Evolutionary conservation across 805 yeast genomes (phyloP), one percentile per base, ranked within the genome.

Genomic region (Kuraishia ogatae): DNA sequence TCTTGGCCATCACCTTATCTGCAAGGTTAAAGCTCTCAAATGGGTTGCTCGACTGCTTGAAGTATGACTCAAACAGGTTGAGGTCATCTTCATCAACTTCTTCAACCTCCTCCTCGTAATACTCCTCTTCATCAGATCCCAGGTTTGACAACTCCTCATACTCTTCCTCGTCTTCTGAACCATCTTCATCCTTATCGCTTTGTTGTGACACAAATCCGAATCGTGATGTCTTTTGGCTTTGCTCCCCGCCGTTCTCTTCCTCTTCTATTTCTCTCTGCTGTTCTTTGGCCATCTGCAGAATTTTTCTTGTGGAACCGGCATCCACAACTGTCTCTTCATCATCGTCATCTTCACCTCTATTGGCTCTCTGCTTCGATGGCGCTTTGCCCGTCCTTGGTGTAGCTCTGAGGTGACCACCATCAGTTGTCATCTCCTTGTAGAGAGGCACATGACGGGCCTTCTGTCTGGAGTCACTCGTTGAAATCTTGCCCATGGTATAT

Each of bases 241-340:
- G 22, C 53, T 56, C 60, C 51, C 58, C 53, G 43, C 61, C 61
- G 10, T 54, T 62, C 47, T 72, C 73, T 58, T 83, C 87, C 64
- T 89, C 96, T 51, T 83, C 92, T 21, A 92, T 68, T 66, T 94
- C 99, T 50, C 88, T 91, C 70, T 91, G 97, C 73, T 94, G 99
- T 64, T 87, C 93, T 62, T 81, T 84, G 20, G 99, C 99, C 58
- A 94, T 76, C 67, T 87, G 89, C 61, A 94, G 75, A 69, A 94
- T 92, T 71, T 83, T 89, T 69, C 96, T 78, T 1, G 97, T 89
- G 29, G 89, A 74, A 20, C 82, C 76, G 20, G 97, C 87, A 72
- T 93, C 97, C 47, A 94, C 77, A 61, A 73, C 85, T 50, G 78
- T 83, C 51, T 84, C 91, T 24, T 78, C 84, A 43, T 75, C 72